Evolutionary conservation across 2,329 filamentous ascomycete genomes (phyloP).

Genomic region (Aureobasidium leucospermi): DNA sequence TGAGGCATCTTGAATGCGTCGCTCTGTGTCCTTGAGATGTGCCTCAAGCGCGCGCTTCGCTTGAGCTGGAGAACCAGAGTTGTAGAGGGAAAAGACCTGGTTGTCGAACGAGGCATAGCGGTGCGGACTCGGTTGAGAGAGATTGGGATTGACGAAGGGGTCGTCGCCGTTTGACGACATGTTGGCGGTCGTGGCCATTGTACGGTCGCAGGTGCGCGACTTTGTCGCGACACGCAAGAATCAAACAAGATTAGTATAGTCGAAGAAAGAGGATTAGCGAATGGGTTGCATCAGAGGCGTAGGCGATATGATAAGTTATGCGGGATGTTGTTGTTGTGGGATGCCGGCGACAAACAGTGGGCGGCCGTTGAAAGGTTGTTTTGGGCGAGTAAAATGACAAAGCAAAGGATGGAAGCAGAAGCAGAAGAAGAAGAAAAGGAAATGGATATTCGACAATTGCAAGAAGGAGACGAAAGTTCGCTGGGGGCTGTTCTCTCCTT

Average conservation of each 20-base stretch:
- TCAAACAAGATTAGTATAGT: not conserved
- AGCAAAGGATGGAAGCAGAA: not conserved
- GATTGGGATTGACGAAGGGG: slow-evolving; percentile 6
- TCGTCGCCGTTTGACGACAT: slow-evolving; percentile 2
- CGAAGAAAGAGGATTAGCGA: slow-evolving; percentile 6
- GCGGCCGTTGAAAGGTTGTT: slow-evolving; percentile 8
- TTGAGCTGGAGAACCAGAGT: slow-evolving; percentile 70
- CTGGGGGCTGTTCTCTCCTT: not conserved
- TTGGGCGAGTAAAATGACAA: not conserved
- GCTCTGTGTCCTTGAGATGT: slow-evolving; percentile 86
- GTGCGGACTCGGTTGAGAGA: slow-evolving; percentile 35
- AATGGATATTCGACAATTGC: not conserved
- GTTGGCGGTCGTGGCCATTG: slow-evolving; percentile 7
- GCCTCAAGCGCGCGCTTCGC: slow-evolving; percentile 84
- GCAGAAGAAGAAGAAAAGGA: not conserved
- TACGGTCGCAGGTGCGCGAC: not conserved
- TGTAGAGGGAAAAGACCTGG: slow-evolving; percentile 68
- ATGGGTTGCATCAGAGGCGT: slow-evolving; percentile 7
- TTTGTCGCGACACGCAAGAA: not conserved
- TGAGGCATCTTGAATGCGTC: slow-evolving; percentile 83
- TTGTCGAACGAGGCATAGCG: slow-evolving; percentile 79
- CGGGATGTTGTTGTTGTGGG: slow-evolving; percentile 10
- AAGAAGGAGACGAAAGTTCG: not conserved
- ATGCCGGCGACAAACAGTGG: not conserved
- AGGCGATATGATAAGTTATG: not conserved